Conservation (phyloP, 2,329 filamentous ascomycete genomes). For the Venturia pyrina region DNA sequence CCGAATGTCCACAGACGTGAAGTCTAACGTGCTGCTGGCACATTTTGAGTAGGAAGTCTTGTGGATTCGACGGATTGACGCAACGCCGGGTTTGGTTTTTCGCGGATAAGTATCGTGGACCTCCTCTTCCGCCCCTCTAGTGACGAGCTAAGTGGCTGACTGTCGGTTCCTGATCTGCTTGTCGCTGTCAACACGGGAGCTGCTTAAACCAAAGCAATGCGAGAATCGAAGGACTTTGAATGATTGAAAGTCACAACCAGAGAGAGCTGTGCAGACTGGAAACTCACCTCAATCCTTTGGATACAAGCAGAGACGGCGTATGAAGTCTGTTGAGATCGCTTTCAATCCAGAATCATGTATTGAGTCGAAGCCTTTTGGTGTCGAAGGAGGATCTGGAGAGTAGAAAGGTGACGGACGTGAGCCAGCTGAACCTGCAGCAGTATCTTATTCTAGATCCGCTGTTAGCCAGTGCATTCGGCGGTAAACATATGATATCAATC, state of each 20-base stretch:
- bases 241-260: too few species aligned
- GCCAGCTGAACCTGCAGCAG: background rate
- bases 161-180: background rate
- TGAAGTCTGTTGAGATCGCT: background rate
- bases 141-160: background rate
- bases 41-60: background rate
- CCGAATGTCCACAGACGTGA: slow-evolving; percentile 10
- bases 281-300: background rate
- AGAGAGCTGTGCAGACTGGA: background rate
- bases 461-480: background rate
- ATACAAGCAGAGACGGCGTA: background rate
- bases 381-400: background rate
- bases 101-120: background rate
- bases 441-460: background rate
- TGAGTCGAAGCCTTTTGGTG: background rate
- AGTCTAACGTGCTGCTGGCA: slow-evolving; percentile 12
- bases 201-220: background rate
- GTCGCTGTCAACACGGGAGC: background rate
- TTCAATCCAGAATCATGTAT: background rate
- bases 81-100: background rate
- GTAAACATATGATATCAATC: background rate
- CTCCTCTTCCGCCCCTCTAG: background rate
- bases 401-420: too few species aligned
- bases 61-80: background rate
- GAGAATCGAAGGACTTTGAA: background rate